Evolutionary conservation across 2,329 filamentous ascomycete species (phyloP).

Genomic region (Nannizzia gypsea): DNA sequence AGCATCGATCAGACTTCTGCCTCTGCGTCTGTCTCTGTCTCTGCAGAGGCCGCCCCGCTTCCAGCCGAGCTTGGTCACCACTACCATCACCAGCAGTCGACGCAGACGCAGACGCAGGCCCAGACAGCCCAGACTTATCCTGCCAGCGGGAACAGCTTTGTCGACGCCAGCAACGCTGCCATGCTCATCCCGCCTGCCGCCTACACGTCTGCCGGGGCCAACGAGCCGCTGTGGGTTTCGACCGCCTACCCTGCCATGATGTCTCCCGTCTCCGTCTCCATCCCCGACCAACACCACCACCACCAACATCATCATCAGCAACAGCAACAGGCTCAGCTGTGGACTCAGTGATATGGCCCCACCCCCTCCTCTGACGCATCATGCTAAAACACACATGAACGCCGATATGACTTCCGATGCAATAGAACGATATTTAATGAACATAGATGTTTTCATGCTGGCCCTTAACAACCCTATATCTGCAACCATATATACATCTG

Average conservation of each 20-base stretch:
- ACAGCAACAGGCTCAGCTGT: not conserved
- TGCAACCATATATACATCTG: not conserved
- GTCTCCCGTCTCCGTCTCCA: not conserved
- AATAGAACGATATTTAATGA: slow-evolving; percentile 2
- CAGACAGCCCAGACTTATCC: slow-evolving; percentile 2
- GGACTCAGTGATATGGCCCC: not conserved
- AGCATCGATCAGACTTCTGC: not conserved
- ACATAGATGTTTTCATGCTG: not conserved
- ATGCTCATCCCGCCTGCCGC: not conserved
- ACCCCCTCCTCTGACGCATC: not conserved
- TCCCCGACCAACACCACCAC: not conserved
- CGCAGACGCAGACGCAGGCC: too few relatives aligned
- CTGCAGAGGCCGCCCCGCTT: slow-evolving; percentile 6
- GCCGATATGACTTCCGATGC: not conserved
- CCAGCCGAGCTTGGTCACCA: slow-evolving; percentile 9
- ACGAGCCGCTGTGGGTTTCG: slow-evolving; percentile 11
- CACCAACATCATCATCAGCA: too few relatives aligned
- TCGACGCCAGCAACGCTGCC: not conserved
- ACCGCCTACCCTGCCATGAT: slow-evolving; percentile 6
- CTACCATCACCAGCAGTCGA: not conserved
- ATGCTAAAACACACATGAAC: not conserved
- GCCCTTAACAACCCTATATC: not conserved
- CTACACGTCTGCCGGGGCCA: slow-evolving; percentile 7
- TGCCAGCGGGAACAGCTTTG: not conserved
- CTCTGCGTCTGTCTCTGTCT: not conserved